Percentiles rank a stretch among this genome's conserved stretches.
Conservation (phyloP, 768 basidiomycete species). For the Russula abietina region DNA sequence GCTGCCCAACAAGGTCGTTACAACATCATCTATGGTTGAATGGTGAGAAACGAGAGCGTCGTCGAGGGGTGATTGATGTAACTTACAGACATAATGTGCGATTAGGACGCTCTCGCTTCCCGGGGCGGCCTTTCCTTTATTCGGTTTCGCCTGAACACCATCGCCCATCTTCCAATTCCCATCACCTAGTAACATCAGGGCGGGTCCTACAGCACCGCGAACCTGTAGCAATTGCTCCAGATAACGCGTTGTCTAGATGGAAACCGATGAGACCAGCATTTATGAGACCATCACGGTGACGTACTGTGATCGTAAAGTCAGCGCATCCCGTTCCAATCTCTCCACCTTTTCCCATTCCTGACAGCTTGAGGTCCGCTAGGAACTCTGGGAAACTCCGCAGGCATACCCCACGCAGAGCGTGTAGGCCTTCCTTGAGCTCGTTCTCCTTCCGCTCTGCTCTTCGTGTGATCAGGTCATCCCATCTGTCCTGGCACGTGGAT, state of each 20-base stretch:
- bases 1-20: conserved; percentile 55
- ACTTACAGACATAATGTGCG: conserved; percentile 66
- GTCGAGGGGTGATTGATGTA: conserved; percentile 28
- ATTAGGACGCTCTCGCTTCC: conserved; percentile 55
- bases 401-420: conserved; percentile 59
- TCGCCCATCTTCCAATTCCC: conserved; percentile 94
- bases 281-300: conserved; percentile 25
- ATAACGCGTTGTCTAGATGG: conserved; percentile 55
- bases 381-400: conserved; percentile 82
- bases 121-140: conserved; percentile 39
- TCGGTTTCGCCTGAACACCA: conserved; percentile 54
- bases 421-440: conserved; percentile 66
- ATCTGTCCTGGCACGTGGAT: conserved; percentile 49
- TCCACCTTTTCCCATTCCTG: conserved; percentile 47
- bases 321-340: conserved; percentile 61
- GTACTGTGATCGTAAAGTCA: conserved; percentile 51
- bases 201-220: conserved; percentile 57
- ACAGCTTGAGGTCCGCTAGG: conserved; percentile 69
- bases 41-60: not conserved
- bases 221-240: conserved; percentile 67
- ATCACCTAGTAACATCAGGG: conserved; percentile 67
- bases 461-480: conserved; percentile 58
- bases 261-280: not conserved
- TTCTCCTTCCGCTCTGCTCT: conserved; percentile 46
- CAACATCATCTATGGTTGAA: conserved; percentile 56